These are phyloP conservation scores for Hypoxylon sp. DNA, from an alignment of 2,329 filamentous ascomycete genomes.

Conservation along the genomic window DNA sequence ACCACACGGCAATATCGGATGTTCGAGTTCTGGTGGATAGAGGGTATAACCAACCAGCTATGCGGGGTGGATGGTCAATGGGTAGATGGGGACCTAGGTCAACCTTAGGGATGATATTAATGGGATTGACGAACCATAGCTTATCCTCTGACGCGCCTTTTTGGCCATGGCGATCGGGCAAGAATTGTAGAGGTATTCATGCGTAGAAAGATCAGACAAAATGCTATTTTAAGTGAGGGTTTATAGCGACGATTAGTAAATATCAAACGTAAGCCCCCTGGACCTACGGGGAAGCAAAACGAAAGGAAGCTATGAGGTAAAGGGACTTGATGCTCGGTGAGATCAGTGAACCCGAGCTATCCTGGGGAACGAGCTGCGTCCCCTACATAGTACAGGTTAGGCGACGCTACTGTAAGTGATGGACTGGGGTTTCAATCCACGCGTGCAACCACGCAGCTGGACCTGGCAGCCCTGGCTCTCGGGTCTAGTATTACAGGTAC, in stretches of 20 bases:
- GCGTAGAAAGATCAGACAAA: constrained; percentile 21
- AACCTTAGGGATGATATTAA: constrained; percentile 22
- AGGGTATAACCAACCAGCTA: constrained; percentile 17
- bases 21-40: constrained; percentile 12
- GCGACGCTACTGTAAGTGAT: constrained; percentile 2
- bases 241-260: constrained; percentile 17
- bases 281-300: constrained; percentile 2
- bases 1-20: constrained; percentile 5
- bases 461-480: background rate
- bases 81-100: constrained; percentile 18
- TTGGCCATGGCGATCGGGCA: constrained; percentile 64
- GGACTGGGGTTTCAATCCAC: background rate
- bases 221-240: constrained; percentile 22
- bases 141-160: constrained; percentile 74
- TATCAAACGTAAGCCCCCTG: background rate
- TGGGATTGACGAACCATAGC: constrained; percentile 65
- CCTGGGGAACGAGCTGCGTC: background rate
- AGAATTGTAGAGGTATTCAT: constrained; percentile 29
- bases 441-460: constrained; percentile 7
- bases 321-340: background rate
- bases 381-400: background rate
- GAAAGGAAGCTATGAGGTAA: background rate
- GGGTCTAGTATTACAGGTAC: background rate
- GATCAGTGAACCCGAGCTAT: constrained; percentile 9
- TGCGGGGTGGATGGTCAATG: constrained; percentile 46